These are phyloP conservation scores for Pseudogymnoascus sp. DNA, from an alignment of 2,329 filamentous ascomycete genomes.

Conservation along the genomic window DNA sequence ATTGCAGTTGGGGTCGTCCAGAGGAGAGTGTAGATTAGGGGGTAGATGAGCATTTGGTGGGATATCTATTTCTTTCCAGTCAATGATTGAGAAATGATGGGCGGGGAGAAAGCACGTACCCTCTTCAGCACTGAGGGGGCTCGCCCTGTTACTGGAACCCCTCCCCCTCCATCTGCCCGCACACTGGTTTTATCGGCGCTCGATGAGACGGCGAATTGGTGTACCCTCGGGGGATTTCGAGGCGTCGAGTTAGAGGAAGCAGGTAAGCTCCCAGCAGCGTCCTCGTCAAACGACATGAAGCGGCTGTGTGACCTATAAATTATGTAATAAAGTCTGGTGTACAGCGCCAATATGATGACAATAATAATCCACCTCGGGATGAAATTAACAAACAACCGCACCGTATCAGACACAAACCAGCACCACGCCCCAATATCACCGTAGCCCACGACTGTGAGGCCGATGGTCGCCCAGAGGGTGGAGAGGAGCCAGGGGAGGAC, in stretches of 20 bases:
- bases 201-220: conserved; percentile 16
- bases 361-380: conserved; percentile 36
- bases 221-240: conserved; percentile 17
- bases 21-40: conserved; percentile 34
- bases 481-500: conserved; percentile 32
- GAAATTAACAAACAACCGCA: conserved; percentile 34
- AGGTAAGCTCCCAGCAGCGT: conserved; percentile 1
- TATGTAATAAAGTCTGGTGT: conserved; percentile 32
- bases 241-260: conserved; percentile 17
- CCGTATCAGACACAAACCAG: conserved; percentile 34
- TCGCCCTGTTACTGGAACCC: conserved; percentile 13
- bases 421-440: conserved; percentile 32
- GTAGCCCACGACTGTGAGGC: conserved; percentile 26
- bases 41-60: conserved; percentile 36
- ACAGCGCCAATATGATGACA: conserved; percentile 30
- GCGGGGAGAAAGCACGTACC: background rate
- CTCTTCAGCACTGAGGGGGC: background rate
- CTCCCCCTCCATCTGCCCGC: too few relatives aligned
- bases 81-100: background rate
- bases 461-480: conserved; percentile 28
- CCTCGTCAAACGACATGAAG: conserved; percentile 26
- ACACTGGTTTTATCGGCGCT: conserved; percentile 9
- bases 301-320: conserved; percentile 32
- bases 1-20: conserved; percentile 35
- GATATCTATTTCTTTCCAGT: conserved; percentile 27